A percentile compares a stretch with the other conserved stretches of the same genome.
These are phyloP conservation scores for Tulasnella calospora DNA, from an alignment of 768 basidiomycete species.

Conservation along the genomic window DNA sequence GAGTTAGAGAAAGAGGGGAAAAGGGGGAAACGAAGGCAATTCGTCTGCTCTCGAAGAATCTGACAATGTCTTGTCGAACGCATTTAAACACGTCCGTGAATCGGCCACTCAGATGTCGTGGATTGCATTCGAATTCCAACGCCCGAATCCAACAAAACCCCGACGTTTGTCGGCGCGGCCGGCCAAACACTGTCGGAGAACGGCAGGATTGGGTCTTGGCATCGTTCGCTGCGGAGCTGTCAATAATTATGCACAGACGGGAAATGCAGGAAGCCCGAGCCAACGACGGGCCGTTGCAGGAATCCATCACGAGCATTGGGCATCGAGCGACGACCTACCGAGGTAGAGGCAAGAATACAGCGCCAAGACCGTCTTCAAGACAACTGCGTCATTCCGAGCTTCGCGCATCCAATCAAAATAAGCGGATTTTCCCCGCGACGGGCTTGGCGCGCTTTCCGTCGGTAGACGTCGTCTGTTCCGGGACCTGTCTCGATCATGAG, in stretches of 20 bases:
- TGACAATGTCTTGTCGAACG: neutral
- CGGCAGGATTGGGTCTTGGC: slow-evolving; percentile 1
- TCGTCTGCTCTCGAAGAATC: neutral
- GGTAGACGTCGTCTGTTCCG: neutral
- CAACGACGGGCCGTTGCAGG: neutral
- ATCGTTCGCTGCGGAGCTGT: neutral
- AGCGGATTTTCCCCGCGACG: neutral
- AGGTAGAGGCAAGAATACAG: slow-evolving; percentile 2
- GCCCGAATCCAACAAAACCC: neutral
- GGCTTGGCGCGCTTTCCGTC: neutral
- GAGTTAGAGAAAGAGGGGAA: slow-evolving; percentile 7
- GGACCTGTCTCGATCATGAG: neutral
- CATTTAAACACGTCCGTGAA: neutral
- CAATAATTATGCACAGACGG: neutral
- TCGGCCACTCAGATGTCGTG: slow-evolving; percentile 4
- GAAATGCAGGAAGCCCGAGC: neutral
- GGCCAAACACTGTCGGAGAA: neutral
- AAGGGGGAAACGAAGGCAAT: slow-evolving; percentile 6
- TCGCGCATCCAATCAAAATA: neutral
- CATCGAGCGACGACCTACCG: neutral
- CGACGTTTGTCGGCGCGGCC: neutral
- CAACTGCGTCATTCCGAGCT: neutral
- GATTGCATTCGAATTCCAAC: neutral
- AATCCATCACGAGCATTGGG: neutral
- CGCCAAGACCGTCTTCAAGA: neutral